These are phyloP conservation scores for Adiantum capillusveneris DNA, from an alignment of 75 land plant species.

Conservation along the genomic window DNA sequence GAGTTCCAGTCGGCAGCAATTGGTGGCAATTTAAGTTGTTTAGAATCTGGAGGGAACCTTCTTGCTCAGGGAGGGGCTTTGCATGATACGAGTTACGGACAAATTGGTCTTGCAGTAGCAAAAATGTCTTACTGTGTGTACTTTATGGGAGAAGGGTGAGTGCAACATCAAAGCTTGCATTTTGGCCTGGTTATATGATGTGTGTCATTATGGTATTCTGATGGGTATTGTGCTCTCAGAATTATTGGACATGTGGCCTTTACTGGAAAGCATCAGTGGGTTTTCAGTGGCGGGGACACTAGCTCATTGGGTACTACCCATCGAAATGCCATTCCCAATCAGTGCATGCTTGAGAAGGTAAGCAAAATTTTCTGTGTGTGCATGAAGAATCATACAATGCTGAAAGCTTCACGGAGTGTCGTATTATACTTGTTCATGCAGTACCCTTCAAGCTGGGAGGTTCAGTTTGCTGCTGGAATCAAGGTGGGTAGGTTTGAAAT, in stretches of 20 bases:
- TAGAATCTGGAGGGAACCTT: neutral
- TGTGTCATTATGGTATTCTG: too few species aligned
- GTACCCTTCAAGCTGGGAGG: constrained; percentile 30
- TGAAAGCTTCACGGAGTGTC: too few species aligned
- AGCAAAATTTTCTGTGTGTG: neutral
- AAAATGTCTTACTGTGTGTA: constrained; percentile 44
- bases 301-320: neutral
- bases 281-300: constrained; percentile 18
- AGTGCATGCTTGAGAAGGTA: neutral
- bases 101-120: constrained; percentile 21
- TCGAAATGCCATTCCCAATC: neutral
- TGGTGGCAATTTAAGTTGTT: neutral
- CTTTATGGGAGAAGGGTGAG: constrained; percentile 67
- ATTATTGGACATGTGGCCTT: constrained; percentile 44
- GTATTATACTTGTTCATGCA: constrained; percentile 14
- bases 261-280: constrained; percentile 43
- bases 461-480: constrained; percentile 56
- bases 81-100: constrained; percentile 9
- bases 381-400: neutral
- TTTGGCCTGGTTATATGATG: too few species aligned
- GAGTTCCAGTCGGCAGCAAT: constrained; percentile 11
- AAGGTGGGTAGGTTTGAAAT: constrained; percentile 28
- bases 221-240: too few species aligned
- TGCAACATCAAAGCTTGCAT: neutral
- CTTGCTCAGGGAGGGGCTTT: neutral